Conservation (phyloP, 1,284 basidiomycete genomes). For the Microbotryum lychnidis-dioicae region DNA sequence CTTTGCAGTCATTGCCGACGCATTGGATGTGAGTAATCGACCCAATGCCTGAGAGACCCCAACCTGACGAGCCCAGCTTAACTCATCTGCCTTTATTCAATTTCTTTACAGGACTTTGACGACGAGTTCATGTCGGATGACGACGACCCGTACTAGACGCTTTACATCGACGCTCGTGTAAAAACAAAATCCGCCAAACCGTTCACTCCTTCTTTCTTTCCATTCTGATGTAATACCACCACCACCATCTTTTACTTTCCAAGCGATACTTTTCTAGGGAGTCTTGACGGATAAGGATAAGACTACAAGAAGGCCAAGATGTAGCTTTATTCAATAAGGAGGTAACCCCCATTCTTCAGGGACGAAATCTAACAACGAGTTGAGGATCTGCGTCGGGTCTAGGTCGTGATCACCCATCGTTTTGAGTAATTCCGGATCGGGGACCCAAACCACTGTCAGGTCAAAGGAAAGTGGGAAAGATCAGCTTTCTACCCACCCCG, state of each 20-base stretch:
- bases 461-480: too few species aligned
- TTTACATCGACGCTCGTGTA: too few species aligned
- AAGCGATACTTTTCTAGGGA: too few species aligned
- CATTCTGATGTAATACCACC: too few species aligned
- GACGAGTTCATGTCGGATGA: slow-evolving; percentile 6
- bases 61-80: not conserved
- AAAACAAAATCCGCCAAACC: too few species aligned
- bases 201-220: too few species aligned
- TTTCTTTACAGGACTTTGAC: slow-evolving; percentile 3
- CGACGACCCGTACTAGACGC: too few species aligned
- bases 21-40: slow-evolving; percentile 22
- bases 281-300: too few species aligned
- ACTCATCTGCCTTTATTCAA: not conserved
- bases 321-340: slow-evolving; percentile 9
- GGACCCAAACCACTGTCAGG: slow-evolving; percentile 32
- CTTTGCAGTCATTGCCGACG: slow-evolving; percentile 56
- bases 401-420: slow-evolving; percentile 23
- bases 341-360: slow-evolving; percentile 32
- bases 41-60: not conserved
- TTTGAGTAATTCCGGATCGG: slow-evolving; percentile 26
- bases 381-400: slow-evolving; percentile 12
- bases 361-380: slow-evolving; percentile 17
- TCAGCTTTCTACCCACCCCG: too few species aligned
- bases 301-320: too few species aligned
- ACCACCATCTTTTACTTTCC: too few species aligned